These are phyloP conservation scores for Neurospora sp. DNA, from an alignment of 2,329 filamentous ascomycete species.

Conservation along the genomic window DNA sequence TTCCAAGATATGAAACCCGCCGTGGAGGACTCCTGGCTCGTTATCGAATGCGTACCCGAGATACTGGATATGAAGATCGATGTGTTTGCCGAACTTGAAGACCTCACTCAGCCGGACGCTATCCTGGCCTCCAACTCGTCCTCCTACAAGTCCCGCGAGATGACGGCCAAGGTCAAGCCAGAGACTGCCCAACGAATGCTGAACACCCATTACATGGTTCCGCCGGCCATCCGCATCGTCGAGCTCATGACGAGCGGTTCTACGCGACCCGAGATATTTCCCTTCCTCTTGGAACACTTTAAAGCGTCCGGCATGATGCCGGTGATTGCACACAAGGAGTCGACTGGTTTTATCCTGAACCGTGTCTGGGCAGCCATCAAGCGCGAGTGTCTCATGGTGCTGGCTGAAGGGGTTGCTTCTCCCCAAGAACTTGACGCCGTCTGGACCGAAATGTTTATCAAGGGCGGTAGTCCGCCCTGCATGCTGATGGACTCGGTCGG, in stretches of 20 bases:
- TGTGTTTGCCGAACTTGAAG: slow-evolving; percentile 37
- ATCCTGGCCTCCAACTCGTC: slow-evolving; percentile 42
- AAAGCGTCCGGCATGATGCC: slow-evolving; percentile 31
- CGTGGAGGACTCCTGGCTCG: slow-evolving; percentile 38
- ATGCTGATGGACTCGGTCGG: slow-evolving; percentile 38
- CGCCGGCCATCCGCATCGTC: slow-evolving; percentile 33
- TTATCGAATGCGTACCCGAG: slow-evolving; percentile 45
- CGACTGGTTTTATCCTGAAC: slow-evolving; percentile 45
- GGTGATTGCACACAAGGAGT: slow-evolving; percentile 34
- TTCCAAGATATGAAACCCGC: slow-evolving; percentile 29
- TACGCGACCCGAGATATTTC: slow-evolving; percentile 32
- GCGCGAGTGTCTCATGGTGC: slow-evolving; percentile 36
- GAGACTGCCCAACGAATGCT: slow-evolving; percentile 29
- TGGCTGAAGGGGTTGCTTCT: slow-evolving; percentile 37
- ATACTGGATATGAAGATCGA: slow-evolving; percentile 36
- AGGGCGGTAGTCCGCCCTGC: slow-evolving; percentile 21
- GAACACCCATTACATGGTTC: slow-evolving; percentile 36
- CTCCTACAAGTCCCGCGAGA: slow-evolving; percentile 39
- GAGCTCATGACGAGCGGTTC: slow-evolving; percentile 43
- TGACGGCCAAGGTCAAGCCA: slow-evolving; percentile 32
- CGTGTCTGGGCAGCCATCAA: slow-evolving; percentile 48
- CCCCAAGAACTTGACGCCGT: slow-evolving; percentile 40
- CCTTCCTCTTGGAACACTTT: slow-evolving; percentile 32
- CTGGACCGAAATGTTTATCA: slow-evolving; percentile 31
- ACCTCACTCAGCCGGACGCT: slow-evolving; percentile 30